These are phyloP conservation scores for Claviceps fusiformis DNA, from an alignment of 2,329 filamentous ascomycete species.

Conservation along the genomic window DNA sequence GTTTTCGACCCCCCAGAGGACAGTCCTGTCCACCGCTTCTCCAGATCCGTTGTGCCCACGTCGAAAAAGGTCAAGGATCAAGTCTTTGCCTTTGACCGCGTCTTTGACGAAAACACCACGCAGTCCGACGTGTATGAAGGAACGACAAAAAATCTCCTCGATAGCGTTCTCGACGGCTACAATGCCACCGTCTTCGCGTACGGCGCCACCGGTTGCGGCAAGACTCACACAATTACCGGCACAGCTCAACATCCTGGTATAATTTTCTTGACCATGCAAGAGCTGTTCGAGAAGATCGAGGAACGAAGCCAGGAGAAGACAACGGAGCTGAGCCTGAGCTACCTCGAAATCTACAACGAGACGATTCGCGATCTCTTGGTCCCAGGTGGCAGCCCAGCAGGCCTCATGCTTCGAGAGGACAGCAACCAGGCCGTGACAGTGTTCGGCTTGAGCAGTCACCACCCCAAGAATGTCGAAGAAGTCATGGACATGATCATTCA, in stretches of 20 bases:
- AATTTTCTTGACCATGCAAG: constrained; percentile 98
- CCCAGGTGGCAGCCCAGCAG: constrained; percentile 68
- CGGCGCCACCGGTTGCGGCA: constrained; percentile 93
- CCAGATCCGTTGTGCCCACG: constrained; percentile 62
- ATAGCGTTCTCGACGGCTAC: constrained; percentile 92
- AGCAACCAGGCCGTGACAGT: constrained; percentile 88
- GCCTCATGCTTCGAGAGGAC: constrained; percentile 88
- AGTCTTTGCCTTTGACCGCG: constrained; percentile 89
- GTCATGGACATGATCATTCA: constrained; percentile 99
- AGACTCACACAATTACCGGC: constrained; percentile 94
- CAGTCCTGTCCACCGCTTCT: constrained; percentile 78
- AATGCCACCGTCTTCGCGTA: constrained; percentile 99
- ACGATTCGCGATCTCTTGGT: constrained; percentile 90
- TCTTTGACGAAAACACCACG: constrained; percentile 90
- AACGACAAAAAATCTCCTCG: constrained; percentile 77
- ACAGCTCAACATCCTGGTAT: constrained; percentile 89
- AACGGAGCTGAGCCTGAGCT: constrained; percentile 84
- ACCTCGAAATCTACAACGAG: constrained; percentile 98
- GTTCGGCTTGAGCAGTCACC: constrained; percentile 78
- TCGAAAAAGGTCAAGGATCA: constrained; percentile 95
- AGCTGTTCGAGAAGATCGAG: constrained; percentile 90
- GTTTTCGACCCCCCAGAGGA: constrained; percentile 97
- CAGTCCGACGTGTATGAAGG: constrained; percentile 92
- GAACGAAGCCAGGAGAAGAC: constrained; percentile 76
- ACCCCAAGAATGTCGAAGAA: constrained; percentile 79